Evolutionary conservation across 148 eudicot genomes (phyloP).

Genomic region (Vaccinium macrocarpon): DNA sequence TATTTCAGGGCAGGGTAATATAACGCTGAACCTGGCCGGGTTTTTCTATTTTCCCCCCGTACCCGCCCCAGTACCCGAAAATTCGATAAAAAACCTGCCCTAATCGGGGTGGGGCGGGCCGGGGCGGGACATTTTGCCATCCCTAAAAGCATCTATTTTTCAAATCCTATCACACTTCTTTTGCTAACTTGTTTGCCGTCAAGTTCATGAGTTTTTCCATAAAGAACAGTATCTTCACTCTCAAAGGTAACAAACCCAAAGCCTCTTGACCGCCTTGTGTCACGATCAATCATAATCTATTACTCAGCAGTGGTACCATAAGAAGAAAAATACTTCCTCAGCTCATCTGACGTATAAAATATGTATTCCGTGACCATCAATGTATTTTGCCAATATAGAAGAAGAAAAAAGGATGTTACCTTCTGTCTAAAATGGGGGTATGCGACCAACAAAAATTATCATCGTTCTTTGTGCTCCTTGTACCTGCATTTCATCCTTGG

Average conservation of each 20-base stretch:
- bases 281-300: conserved; percentile 59
- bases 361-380: background rate
- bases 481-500: conserved; percentile 45
- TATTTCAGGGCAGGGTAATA: no score
- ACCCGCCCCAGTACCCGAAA: no score
- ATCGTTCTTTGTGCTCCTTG: conserved; percentile 40
- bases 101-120: no score
- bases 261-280: conserved; percentile 53
- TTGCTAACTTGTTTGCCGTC: conserved; percentile 56
- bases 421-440: conserved; percentile 43
- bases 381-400: background rate
- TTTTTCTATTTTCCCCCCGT: no score
- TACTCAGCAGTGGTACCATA: conserved; percentile 49
- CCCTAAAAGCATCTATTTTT: no score
- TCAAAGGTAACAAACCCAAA: conserved; percentile 66
- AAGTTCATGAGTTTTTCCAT: conserved; percentile 55
- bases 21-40: no score
- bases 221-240: conserved; percentile 42
- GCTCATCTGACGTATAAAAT: conserved; percentile 35
- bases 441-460: conserved; percentile 59
- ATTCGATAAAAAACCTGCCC: no score
- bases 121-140: no score
- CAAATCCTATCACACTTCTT: background rate
- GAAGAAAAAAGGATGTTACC: conserved; percentile 21
- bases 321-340: conserved; percentile 52